Conservation (phyloP, 2,329 filamentous ascomycete genomes). For the Fusarium annulatum region DNA sequence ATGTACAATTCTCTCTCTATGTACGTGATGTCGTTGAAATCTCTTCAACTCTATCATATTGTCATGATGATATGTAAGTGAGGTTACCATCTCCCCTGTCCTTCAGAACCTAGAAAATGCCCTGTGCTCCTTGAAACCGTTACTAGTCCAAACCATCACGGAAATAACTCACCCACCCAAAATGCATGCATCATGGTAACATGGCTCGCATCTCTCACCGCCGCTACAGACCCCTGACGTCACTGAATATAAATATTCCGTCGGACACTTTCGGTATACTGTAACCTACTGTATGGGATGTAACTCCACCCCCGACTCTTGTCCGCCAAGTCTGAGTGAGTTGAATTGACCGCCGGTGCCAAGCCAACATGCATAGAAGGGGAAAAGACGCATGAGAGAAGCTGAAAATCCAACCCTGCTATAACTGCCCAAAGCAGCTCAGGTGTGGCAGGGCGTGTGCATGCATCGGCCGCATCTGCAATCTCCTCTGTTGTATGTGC, state of each 20-base stretch:
- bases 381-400: slow-evolving; percentile 6
- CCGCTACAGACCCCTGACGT: slow-evolving; percentile 15
- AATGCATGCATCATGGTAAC: background rate
- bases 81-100: background rate
- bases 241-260: background rate
- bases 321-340: background rate
- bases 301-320: background rate
- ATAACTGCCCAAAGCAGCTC: background rate
- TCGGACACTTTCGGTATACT: background rate
- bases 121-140: background rate
- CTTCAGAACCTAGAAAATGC: background rate
- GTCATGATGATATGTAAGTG: background rate
- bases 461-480: slow-evolving; percentile 1
- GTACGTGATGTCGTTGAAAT: background rate
- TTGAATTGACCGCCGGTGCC: background rate
- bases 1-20: background rate
- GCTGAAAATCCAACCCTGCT: background rate
- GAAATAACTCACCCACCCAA: slow-evolving; percentile 9
- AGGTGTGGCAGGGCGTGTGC: slow-evolving; percentile 27
- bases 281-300: background rate
- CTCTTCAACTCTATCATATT: background rate
- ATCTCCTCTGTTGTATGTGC: background rate
- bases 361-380: slow-evolving; percentile 17
- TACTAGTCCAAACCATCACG: slow-evolving; percentile 2
- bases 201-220: slow-evolving; percentile 12